Base-by-base conservation (phyloP, 75 land plant species). In the Cryptomeria japonica region DNA sequence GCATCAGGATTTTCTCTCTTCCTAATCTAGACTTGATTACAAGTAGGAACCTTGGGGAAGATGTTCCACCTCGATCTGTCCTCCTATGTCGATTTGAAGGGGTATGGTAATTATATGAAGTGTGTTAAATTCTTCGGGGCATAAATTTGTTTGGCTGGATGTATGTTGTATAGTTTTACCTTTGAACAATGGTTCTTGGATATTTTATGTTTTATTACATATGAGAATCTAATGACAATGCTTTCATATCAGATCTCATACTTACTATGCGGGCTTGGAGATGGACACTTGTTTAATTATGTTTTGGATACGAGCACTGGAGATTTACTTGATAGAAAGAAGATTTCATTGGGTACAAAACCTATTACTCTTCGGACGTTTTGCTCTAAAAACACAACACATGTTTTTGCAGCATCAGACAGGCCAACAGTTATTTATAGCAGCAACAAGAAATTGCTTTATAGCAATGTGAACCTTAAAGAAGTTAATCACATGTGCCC, bases 401-500 rank as follows among this genome's bases (percentile, higher is more conserved):
- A 97, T 92, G 99, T 97, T 31, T 97, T 98, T 94, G 99, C 99
- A 84, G 97, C 99, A 47, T 98, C 99, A 44, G 99, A 98, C 91
- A 92, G 99, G 55, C 99, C 99, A 25, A 97, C 99, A 75, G 99
- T 98, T 39, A 97, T 98, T 25, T 98, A 98, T 80, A 97, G 99
- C 91, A 97, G 99, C 89, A 98, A 98, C 86, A 93, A 94, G 89
- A 98, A 98, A 84, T 87, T 98, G 37, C 95, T 98, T 51, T 98
- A 98, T 87, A 97, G 99, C 83, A 98, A 98, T 94, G 99, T 98
- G 36, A 98, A 98, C 90, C 86, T 98, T 83, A 98, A 98, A 89
- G 99, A 98, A 93, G 99, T 98, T 37, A 94, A 97, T 88, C 95
- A 98, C 77, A 98, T 98, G 99, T 97, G 99, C 87, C 99, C 99